phyloP scores from a whole-genome alignment of 164 flowering plant genomes.

The Stephania cephalantha region DNA sequence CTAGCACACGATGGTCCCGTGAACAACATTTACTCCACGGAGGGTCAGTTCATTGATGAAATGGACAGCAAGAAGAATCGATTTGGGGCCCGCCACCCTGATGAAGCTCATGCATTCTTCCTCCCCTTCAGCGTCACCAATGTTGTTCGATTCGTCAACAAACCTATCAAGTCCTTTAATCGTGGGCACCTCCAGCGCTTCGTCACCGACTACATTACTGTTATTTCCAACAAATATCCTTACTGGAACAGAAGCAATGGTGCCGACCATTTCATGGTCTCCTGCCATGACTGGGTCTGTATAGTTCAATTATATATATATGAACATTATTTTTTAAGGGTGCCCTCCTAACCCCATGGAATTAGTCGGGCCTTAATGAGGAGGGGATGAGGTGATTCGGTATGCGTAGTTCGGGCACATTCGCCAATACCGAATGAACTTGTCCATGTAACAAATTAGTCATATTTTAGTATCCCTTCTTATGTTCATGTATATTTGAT shows the following conservation, averaged over 20 bases:
- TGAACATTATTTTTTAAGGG: too few relatives aligned
- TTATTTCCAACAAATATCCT: slow-evolving; percentile 42
- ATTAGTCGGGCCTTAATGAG: too few relatives aligned
- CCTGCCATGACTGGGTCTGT: slow-evolving; percentile 77
- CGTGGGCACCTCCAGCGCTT: slow-evolving; percentile 29
- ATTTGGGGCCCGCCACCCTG: slow-evolving; percentile 36
- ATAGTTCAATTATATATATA: too few relatives aligned
- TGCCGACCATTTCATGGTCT: slow-evolving; percentile 57
- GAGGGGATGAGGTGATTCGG: too few relatives aligned
- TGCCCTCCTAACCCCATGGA: too few relatives aligned
- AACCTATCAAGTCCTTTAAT: slow-evolving; percentile 24
- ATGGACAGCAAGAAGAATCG: slow-evolving; percentile 30
- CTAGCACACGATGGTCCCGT: slow-evolving; percentile 49
- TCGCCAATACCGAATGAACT: too few relatives aligned
- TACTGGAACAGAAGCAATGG: slow-evolving; percentile 59
- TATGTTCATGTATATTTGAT: background rate
- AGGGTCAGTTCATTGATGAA: slow-evolving; percentile 63
- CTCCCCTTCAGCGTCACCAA: slow-evolving; percentile 47
- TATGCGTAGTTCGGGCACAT: too few relatives aligned
- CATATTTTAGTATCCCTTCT: too few relatives aligned
- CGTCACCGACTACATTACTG: slow-evolving; percentile 31
- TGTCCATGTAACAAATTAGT: too few relatives aligned
- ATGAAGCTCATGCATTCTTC: slow-evolving; percentile 52
- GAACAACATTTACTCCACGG: slow-evolving; percentile 45
- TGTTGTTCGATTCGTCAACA: slow-evolving; percentile 33